Evolutionary conservation across 2,329 filamentous ascomycete species (phyloP).

Genomic region (Akanthomyces muscarius): DNA sequence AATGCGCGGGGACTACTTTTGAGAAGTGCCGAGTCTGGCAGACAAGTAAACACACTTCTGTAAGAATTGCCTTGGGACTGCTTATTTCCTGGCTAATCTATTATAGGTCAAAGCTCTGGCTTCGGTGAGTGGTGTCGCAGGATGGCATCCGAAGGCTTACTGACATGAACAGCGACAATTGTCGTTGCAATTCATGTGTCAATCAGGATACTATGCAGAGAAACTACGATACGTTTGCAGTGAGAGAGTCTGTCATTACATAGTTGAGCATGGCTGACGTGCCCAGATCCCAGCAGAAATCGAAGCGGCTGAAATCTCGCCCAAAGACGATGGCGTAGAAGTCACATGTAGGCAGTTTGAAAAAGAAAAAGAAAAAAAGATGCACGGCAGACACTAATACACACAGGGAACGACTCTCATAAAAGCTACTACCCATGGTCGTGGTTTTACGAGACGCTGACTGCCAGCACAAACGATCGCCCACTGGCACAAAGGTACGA

Average conservation of each 20-base stretch:
- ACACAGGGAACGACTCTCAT: constrained; percentile 66
- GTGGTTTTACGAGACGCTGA: constrained; percentile 34
- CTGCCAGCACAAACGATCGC: constrained; percentile 32
- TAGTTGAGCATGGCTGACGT: background rate
- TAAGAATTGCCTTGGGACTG: background rate
- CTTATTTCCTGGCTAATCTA: background rate
- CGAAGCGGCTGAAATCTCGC: constrained; percentile 26
- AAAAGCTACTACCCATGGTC: constrained; percentile 61
- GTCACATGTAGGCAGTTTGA: constrained; percentile 30
- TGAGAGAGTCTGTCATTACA: constrained; percentile 20
- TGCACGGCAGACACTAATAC: constrained; percentile 12
- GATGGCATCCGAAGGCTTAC: background rate
- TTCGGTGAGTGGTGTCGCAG: background rate
- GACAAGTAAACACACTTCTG: constrained; percentile 15
- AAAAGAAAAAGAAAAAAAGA: too few relatives aligned
- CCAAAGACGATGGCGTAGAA: constrained; percentile 29
- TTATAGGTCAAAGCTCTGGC: constrained; percentile 16
- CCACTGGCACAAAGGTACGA: constrained; percentile 7
- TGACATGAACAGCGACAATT: constrained; percentile 36
- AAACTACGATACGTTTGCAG: constrained; percentile 39
- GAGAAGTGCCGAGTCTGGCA: constrained; percentile 1
- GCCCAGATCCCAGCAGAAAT: constrained; percentile 33
- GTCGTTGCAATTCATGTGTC: constrained; percentile 39
- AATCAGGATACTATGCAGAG: constrained; percentile 41
- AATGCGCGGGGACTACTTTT: constrained; percentile 6